Base-by-base conservation (phyloP, 2,329 filamentous ascomycete species). In the Cladophialophora immunda region DNA sequence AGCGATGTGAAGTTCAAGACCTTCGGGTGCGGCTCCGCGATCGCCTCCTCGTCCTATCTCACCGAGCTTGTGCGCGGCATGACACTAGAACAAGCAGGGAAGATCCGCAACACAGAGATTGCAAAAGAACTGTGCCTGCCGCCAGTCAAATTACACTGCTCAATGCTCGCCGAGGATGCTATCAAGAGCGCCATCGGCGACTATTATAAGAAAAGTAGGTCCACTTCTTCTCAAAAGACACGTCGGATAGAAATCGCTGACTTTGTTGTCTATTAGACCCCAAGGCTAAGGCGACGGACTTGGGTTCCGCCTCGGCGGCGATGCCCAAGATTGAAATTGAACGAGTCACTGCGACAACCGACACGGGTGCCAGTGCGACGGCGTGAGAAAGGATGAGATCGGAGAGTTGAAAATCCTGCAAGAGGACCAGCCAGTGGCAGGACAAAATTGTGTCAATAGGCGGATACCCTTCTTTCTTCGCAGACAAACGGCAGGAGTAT, bases 1-100 rank as follows among this genome's bases (percentile, higher is more conserved):
- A 90, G 89, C 74, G 94, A 97, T 75, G 94, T 97, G 78, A 95
- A 96, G 82, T 97, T 97, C 88, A 97, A 97, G 89, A 97, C 94
- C 0, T 97, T 97, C 77, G 94, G 94, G 59, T 97, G 94, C 79
- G 94, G 94, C 63, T 93, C 90, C 32, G 95, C 95, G 71, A 99
- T 99, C 80, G 95, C 95, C 52, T 94, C 91, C 71, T 96, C 92
- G 67, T 95, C 91, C 77, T 99, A 99, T 79, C 82, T 99, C 75
- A 99, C 95, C 8, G 93, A 97, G 81, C 84, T 99, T 67, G 94
- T 99, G 70, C 88, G 93, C 71, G 95, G 95, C 68, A 99, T 98
- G 94, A 97, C 91, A 15, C 82, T 99, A 72, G 95, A 99, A 75
- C 93, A 99, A 79, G 95, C 96, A 36, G 89, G 90, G 62, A 90